Percentiles rank a stretch among this genome's conserved stretches.
Conservation (phyloP, 305 asterid genomes). For the Stenogyne calaminthoides region DNA sequence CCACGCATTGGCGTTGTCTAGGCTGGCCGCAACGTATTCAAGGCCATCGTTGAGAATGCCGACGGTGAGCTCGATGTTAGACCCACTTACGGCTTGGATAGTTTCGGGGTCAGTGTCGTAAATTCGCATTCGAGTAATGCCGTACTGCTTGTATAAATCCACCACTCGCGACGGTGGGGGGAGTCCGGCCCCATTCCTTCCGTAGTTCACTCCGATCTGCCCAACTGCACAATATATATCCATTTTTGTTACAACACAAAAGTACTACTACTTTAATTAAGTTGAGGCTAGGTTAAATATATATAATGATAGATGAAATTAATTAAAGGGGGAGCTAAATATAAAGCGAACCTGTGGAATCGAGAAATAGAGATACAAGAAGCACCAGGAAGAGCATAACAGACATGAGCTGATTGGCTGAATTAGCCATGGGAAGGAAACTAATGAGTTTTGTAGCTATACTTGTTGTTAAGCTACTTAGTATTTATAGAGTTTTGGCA, state of each 20-base stretch:
- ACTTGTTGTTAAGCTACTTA: not conserved
- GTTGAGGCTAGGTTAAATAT: no score
- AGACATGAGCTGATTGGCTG: no score
- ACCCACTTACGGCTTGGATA: constrained; percentile 44
- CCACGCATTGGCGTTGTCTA: constrained; percentile 41
- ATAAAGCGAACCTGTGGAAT: not conserved
- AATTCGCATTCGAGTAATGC: constrained; percentile 14
- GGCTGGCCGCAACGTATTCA: constrained; percentile 40
- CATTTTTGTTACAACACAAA: not conserved
- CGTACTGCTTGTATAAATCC: not conserved
- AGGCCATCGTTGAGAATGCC: constrained; percentile 50
- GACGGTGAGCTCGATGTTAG: constrained; percentile 50
- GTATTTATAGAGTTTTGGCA: not conserved
- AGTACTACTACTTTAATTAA: no score
- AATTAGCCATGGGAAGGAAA: not conserved
- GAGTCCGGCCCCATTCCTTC: constrained; percentile 27
- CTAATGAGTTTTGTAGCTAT: not conserved
- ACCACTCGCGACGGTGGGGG: constrained; percentile 16
- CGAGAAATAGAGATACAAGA: not conserved
- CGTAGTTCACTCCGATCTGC: constrained; percentile 41
- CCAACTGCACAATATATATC: constrained; percentile 28
- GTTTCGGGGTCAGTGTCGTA: constrained; percentile 16
- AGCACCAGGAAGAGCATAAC: not conserved
- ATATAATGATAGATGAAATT: not conserved
- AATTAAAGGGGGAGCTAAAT: not conserved